Percentiles rank a stretch among this genome's conserved stretches.
phyloP scores from a whole-genome alignment of 2,329 filamentous ascomycete species.

The Xylariales sp. region DNA sequence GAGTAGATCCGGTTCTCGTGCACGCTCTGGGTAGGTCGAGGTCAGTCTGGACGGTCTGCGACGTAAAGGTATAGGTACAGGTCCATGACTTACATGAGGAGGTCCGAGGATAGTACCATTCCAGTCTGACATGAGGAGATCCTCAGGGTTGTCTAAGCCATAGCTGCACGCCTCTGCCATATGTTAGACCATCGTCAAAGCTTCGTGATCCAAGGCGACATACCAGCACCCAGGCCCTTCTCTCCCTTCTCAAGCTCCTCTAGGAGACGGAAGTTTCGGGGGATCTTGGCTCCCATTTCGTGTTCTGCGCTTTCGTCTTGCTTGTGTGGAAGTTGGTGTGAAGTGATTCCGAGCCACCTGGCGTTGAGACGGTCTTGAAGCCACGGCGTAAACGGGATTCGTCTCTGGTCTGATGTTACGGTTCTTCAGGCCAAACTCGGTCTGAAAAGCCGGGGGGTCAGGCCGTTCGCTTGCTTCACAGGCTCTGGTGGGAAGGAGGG shows the following conservation, averaged over 20 bases:
- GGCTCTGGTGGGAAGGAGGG: too few species aligned
- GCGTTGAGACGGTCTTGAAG: too few species aligned
- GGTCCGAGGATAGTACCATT: conserved; percentile 96
- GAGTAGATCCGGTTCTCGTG: conserved; percentile 99
- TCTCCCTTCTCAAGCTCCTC: conserved; percentile 99
- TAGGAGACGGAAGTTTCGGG: conserved; percentile 91
- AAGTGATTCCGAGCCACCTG: too few species aligned
- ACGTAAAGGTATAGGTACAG: neutral
- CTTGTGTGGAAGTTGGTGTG: too few species aligned
- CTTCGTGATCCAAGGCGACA: conserved; percentile 14
- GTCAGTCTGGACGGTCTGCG: neutral
- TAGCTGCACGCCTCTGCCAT: conserved; percentile 87
- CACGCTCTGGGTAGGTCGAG: conserved; percentile 59
- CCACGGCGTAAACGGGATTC: too few species aligned
- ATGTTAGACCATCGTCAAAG: neutral
- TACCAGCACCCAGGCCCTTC: conserved; percentile 90
- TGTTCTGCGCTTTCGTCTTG: too few species aligned
- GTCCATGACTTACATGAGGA: conserved; percentile 68
- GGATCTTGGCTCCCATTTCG: conserved; percentile 62
- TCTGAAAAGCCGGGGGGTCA: too few species aligned
- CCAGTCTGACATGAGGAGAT: conserved; percentile 97
- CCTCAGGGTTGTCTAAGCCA: conserved; percentile 87
- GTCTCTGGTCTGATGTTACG: too few species aligned
- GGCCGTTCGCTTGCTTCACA: too few species aligned
- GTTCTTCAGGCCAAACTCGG: too few species aligned